phyloP scores from a whole-genome alignment of 225 moss, liverwort and hornwort genomes.

The Straminergon stramineum region DNA sequence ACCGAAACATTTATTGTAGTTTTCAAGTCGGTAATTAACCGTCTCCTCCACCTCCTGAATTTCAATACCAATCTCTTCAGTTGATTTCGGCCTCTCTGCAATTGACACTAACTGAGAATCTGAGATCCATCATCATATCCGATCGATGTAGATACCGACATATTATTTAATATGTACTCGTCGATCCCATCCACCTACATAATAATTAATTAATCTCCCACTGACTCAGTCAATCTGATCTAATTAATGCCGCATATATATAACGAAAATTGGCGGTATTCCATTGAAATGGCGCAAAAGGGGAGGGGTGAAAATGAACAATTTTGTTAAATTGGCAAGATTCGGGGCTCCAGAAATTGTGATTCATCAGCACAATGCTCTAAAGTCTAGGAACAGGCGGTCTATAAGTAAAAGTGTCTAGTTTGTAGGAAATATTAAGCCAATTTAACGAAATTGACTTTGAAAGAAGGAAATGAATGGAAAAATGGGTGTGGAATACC shows the following conservation, averaged over 20 bases:
- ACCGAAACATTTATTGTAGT: background rate
- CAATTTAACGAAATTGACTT: too few species aligned
- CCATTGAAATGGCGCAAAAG: too few species aligned
- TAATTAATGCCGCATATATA: background rate
- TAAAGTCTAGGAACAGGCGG: too few species aligned
- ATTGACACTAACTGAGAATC: background rate
- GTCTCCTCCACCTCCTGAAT: background rate
- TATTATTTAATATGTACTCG: background rate
- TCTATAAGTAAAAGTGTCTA: too few species aligned
- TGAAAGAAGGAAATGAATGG: too few species aligned
- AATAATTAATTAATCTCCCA: background rate
- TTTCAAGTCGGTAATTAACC: background rate
- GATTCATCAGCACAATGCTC: too few species aligned
- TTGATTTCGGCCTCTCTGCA: background rate
- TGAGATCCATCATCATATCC: background rate
- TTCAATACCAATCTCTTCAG: background rate
- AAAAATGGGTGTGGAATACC: too few species aligned
- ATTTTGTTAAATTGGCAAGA: too few species aligned
- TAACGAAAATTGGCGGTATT: too few species aligned
- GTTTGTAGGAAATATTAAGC: too few species aligned
- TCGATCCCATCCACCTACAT: background rate
- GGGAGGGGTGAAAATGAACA: too few species aligned
- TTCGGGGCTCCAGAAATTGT: too few species aligned
- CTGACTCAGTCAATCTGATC: background rate
- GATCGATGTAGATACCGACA: background rate